phyloP scores from a whole-genome alignment of 331 rosid genomes.

The Acacia pycnantha region DNA sequence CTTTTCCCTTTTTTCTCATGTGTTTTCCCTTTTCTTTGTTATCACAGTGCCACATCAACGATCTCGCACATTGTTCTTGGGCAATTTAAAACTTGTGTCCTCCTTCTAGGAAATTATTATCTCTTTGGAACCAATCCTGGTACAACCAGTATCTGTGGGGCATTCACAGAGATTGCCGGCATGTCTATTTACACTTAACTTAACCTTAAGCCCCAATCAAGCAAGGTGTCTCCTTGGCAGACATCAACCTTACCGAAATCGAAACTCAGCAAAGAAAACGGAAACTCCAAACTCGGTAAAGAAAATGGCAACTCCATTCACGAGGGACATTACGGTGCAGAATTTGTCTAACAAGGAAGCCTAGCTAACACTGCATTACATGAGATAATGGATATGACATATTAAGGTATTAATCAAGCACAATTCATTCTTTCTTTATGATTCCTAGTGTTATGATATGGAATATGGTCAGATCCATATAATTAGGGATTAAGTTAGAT shows the following conservation, averaged over 20 bases:
- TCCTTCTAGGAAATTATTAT: conserved; percentile 85
- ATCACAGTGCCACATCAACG: conserved; percentile 87
- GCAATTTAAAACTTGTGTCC: conserved; percentile 88
- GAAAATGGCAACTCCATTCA: too few species aligned
- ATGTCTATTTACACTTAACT: conserved; percentile 52
- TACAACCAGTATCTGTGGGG: conserved; percentile 71
- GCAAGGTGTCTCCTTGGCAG: too few species aligned
- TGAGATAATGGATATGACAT: conserved; percentile 12
- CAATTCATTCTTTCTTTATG: conserved; percentile 17
- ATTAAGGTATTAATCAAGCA: conserved; percentile 23
- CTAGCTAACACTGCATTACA: not conserved
- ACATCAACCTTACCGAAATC: too few species aligned
- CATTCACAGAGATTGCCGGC: conserved; percentile 81
- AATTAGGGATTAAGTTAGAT: too few species aligned
- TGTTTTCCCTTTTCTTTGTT: not conserved
- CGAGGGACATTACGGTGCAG: too few species aligned
- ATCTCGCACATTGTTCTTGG: conserved; percentile 91
- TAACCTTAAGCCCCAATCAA: too few species aligned
- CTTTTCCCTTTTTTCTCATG: not conserved
- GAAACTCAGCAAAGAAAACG: too few species aligned
- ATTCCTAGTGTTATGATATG: too few species aligned
- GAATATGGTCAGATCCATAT: too few species aligned
- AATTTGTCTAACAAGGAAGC: too few species aligned
- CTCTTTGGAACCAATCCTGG: conserved; percentile 89
- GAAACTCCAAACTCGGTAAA: too few species aligned